A percentile compares a stretch with the other conserved stretches of the same genome.
Conservation (phyloP, 768 basidiomycete genomes). For the Rhizopogon salebrosus region DNA sequence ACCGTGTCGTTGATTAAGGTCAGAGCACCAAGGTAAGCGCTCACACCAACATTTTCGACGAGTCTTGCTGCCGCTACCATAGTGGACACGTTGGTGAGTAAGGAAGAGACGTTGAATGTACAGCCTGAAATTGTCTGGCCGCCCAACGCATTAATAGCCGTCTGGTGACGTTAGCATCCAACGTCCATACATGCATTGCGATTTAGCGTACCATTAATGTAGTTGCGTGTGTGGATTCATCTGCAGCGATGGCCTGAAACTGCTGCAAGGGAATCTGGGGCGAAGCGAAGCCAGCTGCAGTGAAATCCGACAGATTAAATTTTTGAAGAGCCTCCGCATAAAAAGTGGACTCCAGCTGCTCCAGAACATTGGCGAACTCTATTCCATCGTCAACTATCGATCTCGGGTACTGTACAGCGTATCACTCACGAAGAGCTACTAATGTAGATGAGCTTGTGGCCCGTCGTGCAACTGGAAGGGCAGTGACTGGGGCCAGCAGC, state of each 20-base stretch:
- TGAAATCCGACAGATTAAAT: conserved; percentile 63
- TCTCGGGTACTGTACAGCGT: neutral
- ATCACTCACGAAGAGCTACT: conserved; percentile 54
- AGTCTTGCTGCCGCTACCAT: conserved; percentile 71
- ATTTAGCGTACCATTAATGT: conserved; percentile 42
- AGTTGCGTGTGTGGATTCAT: conserved; percentile 57
- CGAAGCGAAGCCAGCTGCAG: conserved; percentile 56
- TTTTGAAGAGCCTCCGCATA: conserved; percentile 61
- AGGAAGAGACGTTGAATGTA: conserved; percentile 62
- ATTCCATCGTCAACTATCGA: neutral
- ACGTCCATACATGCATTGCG: neutral
- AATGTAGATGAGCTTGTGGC: conserved; percentile 17
- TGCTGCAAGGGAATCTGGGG: conserved; percentile 54
- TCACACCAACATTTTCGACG: conserved; percentile 72
- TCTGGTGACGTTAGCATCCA: conserved; percentile 21
- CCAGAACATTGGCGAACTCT: conserved; percentile 77
- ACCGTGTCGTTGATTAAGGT: conserved; percentile 55
- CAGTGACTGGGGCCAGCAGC: neutral
- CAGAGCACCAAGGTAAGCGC: conserved; percentile 73
- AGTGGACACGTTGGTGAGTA: conserved; percentile 57
- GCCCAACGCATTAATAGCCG: conserved; percentile 50
- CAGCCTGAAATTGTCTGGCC: conserved; percentile 50
- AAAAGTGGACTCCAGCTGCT: conserved; percentile 66
- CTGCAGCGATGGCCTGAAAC: conserved; percentile 51
- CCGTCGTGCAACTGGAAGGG: conserved; percentile 10